phyloP scores from a whole-genome alignment of 768 basidiomycete species.

The Lentinula detonsa region DNA sequence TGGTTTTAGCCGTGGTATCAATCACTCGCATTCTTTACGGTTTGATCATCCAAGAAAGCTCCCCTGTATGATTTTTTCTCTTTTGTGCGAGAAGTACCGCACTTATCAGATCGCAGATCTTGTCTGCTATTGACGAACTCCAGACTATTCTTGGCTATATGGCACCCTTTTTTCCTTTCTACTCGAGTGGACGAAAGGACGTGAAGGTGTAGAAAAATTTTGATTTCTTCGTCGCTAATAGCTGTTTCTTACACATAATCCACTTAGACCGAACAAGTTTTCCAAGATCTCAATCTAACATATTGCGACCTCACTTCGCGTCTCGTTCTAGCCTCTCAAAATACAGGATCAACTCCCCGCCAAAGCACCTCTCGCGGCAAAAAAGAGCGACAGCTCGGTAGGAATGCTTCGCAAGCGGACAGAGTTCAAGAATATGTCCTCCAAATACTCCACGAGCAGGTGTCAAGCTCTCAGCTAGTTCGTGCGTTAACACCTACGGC shows the following conservation, averaged over 20 bases:
- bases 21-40: conserved; percentile 61
- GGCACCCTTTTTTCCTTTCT: conserved; percentile 82
- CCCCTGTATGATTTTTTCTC: conserved; percentile 25
- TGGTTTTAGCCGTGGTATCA: conserved; percentile 49
- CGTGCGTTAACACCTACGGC: conserved; percentile 46
- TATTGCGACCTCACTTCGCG: conserved; percentile 76
- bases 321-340: conserved; percentile 35
- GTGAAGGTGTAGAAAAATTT: conserved; percentile 40
- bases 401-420: conserved; percentile 35
- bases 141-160: conserved; percentile 63
- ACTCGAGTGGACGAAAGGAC: conserved; percentile 39
- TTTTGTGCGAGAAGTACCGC: neutral
- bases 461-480: conserved; percentile 33
- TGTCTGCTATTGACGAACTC: conserved; percentile 41
- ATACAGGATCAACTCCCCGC: conserved; percentile 7
- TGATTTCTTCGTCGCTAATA: neutral
- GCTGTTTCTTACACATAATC: conserved; percentile 4
- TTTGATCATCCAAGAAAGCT: conserved; percentile 37
- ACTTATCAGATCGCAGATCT: conserved; percentile 13
- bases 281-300: conserved; percentile 67
- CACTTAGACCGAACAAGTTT: conserved; percentile 53
- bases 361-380: conserved; percentile 14
- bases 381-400: conserved; percentile 13
- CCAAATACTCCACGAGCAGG: conserved; percentile 48
- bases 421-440: conserved; percentile 58